Conservation (phyloP, 495 filamentous ascomycete species). For the Niebla homalea region DNA sequence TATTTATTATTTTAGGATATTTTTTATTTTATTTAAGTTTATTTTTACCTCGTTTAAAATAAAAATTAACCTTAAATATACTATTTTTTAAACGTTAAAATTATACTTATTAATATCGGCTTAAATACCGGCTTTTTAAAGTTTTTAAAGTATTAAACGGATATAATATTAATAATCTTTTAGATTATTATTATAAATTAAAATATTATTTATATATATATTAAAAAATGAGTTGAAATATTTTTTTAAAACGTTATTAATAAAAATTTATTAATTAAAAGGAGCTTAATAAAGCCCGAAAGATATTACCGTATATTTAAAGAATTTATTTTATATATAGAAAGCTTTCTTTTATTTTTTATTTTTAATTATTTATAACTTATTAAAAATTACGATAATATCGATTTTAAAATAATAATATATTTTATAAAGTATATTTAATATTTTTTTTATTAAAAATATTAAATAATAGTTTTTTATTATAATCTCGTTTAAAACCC, state of each 20-base stretch:
- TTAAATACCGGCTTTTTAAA: background rate
- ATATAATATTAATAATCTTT: background rate
- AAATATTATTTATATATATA: conserved; percentile 1
- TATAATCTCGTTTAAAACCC: background rate
- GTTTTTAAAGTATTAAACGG: background rate
- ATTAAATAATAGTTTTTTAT: background rate
- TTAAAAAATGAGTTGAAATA: background rate
- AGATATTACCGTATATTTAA: no score
- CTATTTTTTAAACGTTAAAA: no score
- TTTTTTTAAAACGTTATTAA: background rate
- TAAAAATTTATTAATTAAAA: background rate
- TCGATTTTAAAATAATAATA: no score
- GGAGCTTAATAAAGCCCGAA: background rate
- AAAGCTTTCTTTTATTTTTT: no score
- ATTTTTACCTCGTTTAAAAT: background rate
- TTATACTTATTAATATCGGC: background rate
- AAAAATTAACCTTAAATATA: background rate
- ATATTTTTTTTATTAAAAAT: background rate
- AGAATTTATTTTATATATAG: no score
- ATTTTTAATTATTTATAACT: no score
- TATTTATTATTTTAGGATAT: background rate
- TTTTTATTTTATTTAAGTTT: background rate
- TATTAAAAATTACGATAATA: no score
- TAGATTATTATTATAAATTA: conserved; percentile 1
- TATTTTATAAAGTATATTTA: background rate